phyloP scores from a whole-genome alignment of 2,329 filamentous ascomycete genomes.

The Plenodomus biglobosus region DNA sequence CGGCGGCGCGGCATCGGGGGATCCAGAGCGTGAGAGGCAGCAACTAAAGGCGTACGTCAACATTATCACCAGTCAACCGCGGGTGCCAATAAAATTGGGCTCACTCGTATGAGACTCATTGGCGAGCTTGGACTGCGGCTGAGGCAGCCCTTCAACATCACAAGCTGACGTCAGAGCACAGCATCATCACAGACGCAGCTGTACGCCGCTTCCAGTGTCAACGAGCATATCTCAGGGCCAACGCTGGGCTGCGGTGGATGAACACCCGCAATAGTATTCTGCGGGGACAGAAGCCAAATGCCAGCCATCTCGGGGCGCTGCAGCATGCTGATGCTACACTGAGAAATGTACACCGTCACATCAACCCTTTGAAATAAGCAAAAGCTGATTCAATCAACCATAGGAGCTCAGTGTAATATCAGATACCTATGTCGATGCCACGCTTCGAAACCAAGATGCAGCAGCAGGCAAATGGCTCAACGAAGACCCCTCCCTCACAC shows the following conservation, averaged over 20 bases:
- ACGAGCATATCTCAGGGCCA: slow-evolving; percentile 60
- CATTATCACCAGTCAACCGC: not conserved
- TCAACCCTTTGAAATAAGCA: not conserved
- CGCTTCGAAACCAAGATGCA: slow-evolving; percentile 57
- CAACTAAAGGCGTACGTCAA: slow-evolving; percentile 57
- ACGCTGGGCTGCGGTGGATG: slow-evolving; percentile 61
- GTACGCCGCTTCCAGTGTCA: slow-evolving; percentile 64
- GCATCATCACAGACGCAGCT: slow-evolving; percentile 62
- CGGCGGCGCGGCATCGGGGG: slow-evolving; percentile 46
- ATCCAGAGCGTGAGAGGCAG: slow-evolving; percentile 57
- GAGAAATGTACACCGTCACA: slow-evolving; percentile 48
- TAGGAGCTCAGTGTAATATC: slow-evolving; percentile 61
- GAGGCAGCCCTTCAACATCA: not conserved
- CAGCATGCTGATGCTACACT: slow-evolving; percentile 53
- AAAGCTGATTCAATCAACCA: not conserved
- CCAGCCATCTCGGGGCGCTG: slow-evolving; percentile 52
- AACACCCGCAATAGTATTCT: slow-evolving; percentile 56
- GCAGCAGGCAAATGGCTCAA: slow-evolving; percentile 62
- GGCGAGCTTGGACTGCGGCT: not conserved
- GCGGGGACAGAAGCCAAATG: slow-evolving; percentile 52
- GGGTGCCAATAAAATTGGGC: not conserved
- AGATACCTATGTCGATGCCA: slow-evolving; percentile 58
- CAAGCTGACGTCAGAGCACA: slow-evolving; percentile 39
- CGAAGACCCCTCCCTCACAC: slow-evolving; percentile 60
- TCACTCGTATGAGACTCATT: not conserved